These are phyloP conservation scores for Globisporangium ultimum DNA, from an alignment of 352 stramenopile species.

Conservation along the genomic window DNA sequence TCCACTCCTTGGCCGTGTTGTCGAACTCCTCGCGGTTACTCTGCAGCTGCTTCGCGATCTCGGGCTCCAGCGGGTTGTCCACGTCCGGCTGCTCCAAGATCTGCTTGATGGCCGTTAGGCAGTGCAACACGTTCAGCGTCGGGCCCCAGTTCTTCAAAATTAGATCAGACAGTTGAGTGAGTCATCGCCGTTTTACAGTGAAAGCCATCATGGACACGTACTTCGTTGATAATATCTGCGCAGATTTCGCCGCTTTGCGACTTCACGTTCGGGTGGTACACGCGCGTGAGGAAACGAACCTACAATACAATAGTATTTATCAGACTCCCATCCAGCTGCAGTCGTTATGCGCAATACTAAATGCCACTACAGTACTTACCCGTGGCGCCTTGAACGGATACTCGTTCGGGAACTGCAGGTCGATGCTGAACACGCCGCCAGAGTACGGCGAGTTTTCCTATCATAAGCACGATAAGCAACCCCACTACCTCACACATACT, in stretches of 20 bases:
- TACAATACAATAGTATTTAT: slow-evolving; percentile 11
- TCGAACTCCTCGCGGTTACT: slow-evolving; percentile 93
- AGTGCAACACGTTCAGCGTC: slow-evolving; percentile 93
- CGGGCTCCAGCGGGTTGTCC: slow-evolving; percentile 96
- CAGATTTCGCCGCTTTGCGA: slow-evolving; percentile 96
- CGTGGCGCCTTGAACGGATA: slow-evolving; percentile 96
- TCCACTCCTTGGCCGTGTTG: slow-evolving; percentile 92
- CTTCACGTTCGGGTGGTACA: slow-evolving; percentile 98
- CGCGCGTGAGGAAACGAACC: slow-evolving; percentile 92
- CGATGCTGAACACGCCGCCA: slow-evolving; percentile 92
- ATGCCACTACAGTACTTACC: slow-evolving; percentile 20
- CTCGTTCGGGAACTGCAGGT: slow-evolving; percentile 94
- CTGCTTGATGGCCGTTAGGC: slow-evolving; percentile 91
- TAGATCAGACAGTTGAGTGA: slow-evolving; percentile 14
- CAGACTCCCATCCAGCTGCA: no score
- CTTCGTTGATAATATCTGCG: slow-evolving; percentile 92
- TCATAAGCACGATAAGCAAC: neutral
- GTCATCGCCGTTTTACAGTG: no score
- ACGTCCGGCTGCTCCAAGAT: slow-evolving; percentile 93
- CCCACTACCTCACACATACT: neutral
- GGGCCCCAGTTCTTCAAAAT: slow-evolving; percentile 90
- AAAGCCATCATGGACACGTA: slow-evolving; percentile 7
- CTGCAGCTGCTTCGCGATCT: slow-evolving; percentile 93
- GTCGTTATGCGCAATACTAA: no score
- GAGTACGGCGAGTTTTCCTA: slow-evolving; percentile 86